Evolutionary conservation across 495 filamentous ascomycete species (phyloP).

Genomic region (Aspergillus nanangensis): DNA sequence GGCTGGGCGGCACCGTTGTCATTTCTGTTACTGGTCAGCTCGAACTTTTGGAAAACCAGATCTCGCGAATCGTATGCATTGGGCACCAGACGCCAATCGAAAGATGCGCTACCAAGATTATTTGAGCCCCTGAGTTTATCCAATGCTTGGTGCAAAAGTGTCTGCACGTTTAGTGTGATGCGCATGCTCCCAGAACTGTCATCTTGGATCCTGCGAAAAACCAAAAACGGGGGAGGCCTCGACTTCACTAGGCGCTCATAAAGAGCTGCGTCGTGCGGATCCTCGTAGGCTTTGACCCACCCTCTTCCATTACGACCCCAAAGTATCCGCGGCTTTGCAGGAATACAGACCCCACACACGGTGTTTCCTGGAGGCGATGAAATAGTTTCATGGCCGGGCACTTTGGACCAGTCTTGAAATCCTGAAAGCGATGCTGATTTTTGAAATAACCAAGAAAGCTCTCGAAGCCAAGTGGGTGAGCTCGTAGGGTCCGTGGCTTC

Average conservation of each 20-base stretch:
- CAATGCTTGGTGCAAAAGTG: conserved; percentile 53
- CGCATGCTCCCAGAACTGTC: conserved; percentile 26
- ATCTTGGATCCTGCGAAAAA: conserved; percentile 32
- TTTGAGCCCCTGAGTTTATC: conserved; percentile 24
- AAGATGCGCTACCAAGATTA: conserved; percentile 11
- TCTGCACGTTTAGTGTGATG: conserved; percentile 51
- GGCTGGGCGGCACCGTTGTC: conserved; percentile 33
- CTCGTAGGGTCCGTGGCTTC: conserved; percentile 16
- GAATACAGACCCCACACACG: conserved; percentile 38
- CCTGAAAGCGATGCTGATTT: conserved; percentile 14
- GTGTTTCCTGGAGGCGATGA: background rate
- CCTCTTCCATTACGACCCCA: conserved; percentile 29
- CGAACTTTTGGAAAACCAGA: conserved; percentile 29
- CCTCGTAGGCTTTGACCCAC: conserved; percentile 37
- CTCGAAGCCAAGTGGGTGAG: conserved; percentile 16
- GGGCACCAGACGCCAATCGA: conserved; percentile 50
- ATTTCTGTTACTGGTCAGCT: conserved; percentile 38
- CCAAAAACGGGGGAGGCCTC: conserved; percentile 43
- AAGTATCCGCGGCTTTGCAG: conserved; percentile 30
- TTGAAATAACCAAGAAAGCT: conserved; percentile 28
- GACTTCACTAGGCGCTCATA: conserved; percentile 47
- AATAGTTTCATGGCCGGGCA: background rate
- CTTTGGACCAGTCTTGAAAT: conserved; percentile 22
- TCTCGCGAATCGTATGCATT: conserved; percentile 34
- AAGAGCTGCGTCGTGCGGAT: conserved; percentile 35